Evolutionary conservation across 192 early-diverging fungal genomes (phyloP).

Genomic region (Thamnidium elegans): DNA sequence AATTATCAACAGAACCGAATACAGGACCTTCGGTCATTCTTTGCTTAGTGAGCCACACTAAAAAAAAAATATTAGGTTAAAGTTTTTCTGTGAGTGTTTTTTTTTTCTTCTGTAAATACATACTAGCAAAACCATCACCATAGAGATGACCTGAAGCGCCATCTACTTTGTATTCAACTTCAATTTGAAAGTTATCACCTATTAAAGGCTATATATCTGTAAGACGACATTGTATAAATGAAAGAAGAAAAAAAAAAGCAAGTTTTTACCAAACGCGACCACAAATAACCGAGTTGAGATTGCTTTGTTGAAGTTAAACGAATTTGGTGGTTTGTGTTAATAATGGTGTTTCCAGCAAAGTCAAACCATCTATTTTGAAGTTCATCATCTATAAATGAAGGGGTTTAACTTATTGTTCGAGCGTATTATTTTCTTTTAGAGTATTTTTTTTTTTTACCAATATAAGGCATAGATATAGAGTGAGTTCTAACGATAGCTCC

Average conservation of each 20-base stretch:
- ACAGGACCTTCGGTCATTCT: conserved; percentile 72
- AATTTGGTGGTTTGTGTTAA: conserved; percentile 84
- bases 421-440: background rate
- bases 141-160: conserved; percentile 70
- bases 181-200: conserved; percentile 69
- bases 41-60: conserved; percentile 83
- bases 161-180: conserved; percentile 90
- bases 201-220: conserved; percentile 54
- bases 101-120: background rate
- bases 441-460: conserved; percentile 1
- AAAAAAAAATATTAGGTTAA: background rate
- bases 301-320: conserved; percentile 81
- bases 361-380: conserved; percentile 88
- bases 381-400: conserved; percentile 53
- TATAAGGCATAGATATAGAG: conserved; percentile 6
- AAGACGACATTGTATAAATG: background rate
- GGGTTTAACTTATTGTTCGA: background rate
- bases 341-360: conserved; percentile 86
- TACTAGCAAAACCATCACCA: conserved; percentile 94
- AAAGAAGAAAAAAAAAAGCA: background rate
- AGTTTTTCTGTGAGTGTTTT: background rate
- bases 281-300: conserved; percentile 80
- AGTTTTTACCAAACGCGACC: conserved; percentile 64
- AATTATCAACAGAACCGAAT: conserved; percentile 84
- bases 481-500: conserved; percentile 4